phyloP scores from a whole-genome alignment of 2,329 filamentous ascomycete genomes.

The Penicillium griseofulvum region DNA sequence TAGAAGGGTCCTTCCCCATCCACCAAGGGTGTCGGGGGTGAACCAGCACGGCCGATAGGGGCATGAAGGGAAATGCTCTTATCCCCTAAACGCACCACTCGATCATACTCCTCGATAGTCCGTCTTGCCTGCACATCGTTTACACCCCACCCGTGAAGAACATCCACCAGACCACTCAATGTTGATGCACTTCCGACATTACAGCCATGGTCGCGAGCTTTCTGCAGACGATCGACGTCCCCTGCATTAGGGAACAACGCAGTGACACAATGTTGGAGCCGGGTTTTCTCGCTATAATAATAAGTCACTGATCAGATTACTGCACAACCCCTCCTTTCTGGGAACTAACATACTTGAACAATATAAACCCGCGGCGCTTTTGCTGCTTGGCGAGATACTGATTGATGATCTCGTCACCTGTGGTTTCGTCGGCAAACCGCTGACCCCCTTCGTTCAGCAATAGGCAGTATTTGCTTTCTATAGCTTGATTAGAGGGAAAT shows the following conservation, averaged over 20 bases:
- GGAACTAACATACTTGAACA: slow-evolving; percentile 20
- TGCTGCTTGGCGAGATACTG: slow-evolving; percentile 29
- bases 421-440: slow-evolving; percentile 26
- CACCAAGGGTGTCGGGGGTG: slow-evolving; percentile 18
- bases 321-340: not conserved
- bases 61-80: slow-evolving; percentile 13
- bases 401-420: slow-evolving; percentile 29
- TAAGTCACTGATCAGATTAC: not conserved
- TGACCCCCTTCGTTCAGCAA: slow-evolving; percentile 23
- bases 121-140: slow-evolving; percentile 14
- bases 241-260: slow-evolving; percentile 27
- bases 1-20: slow-evolving; percentile 28
- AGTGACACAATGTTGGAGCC: slow-evolving; percentile 20
- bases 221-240: slow-evolving; percentile 26
- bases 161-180: slow-evolving; percentile 12
- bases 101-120: slow-evolving; percentile 25
- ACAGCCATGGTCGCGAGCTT: slow-evolving; percentile 25
- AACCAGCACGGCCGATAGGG: slow-evolving; percentile 13
- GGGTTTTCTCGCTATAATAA: slow-evolving; percentile 20
- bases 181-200: slow-evolving; percentile 25
- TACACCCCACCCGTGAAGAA: slow-evolving; percentile 23
- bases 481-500: not conserved
- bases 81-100: slow-evolving; percentile 11
- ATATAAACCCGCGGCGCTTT: slow-evolving; percentile 25
- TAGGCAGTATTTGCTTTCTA: slow-evolving; percentile 28